phyloP scores from a whole-genome alignment of 768 basidiomycete genomes.

The Lactarius quietus region DNA sequence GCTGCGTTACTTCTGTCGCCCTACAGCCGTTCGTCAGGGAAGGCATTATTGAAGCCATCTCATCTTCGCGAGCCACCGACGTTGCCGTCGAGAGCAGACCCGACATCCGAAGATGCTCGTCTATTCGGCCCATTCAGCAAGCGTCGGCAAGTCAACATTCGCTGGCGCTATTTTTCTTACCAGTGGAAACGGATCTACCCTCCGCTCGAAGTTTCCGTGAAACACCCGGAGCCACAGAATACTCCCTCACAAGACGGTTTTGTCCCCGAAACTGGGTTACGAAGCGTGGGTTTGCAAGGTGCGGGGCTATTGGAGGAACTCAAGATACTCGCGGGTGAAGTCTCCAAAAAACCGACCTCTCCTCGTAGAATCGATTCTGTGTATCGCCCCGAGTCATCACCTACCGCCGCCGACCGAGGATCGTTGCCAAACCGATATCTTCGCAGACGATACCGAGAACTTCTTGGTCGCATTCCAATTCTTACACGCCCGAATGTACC shows the following conservation, averaged over 20 bases:
- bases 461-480: conserved; percentile 60
- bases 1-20: conserved; percentile 55
- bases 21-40: conserved; percentile 42
- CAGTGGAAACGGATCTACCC: conserved; percentile 55
- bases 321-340: conserved; percentile 41
- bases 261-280: conserved; percentile 31
- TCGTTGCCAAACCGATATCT: conserved; percentile 31
- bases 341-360: conserved; percentile 24
- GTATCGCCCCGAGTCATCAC: neutral
- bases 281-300: conserved; percentile 43
- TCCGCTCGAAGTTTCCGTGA: conserved; percentile 53
- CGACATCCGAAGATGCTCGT: conserved; percentile 52
- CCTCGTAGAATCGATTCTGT: conserved; percentile 14
- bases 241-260: conserved; percentile 15
- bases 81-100: conserved; percentile 55
- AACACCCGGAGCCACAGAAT: conserved; percentile 19
- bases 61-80: conserved; percentile 49
- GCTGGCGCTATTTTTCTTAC: conserved; percentile 57
- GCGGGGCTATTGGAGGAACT: conserved; percentile 44
- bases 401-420: neutral
- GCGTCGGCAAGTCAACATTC: conserved; percentile 69
- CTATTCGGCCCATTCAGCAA: conserved; percentile 66
- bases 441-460: conserved; percentile 51
- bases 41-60: conserved; percentile 41
- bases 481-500: conserved; percentile 35